phyloP scores from a whole-genome alignment of 163 green algal genomes.

The Prototheca wickerhamii region DNA sequence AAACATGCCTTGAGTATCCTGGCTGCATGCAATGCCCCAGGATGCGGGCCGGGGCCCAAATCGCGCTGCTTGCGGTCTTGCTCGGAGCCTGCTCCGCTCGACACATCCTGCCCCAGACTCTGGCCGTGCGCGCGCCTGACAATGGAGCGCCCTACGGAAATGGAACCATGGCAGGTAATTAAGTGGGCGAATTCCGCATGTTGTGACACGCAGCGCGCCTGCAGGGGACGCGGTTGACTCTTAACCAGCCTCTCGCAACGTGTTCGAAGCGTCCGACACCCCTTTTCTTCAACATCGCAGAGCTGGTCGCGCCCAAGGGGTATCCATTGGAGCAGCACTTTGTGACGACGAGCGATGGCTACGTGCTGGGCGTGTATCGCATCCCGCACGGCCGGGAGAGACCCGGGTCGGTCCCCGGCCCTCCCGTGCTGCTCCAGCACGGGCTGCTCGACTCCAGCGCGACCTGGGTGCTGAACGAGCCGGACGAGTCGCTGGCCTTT shows the following conservation, averaged over 20 bases:
- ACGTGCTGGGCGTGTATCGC: slow-evolving; percentile 60
- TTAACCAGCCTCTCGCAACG: neutral
- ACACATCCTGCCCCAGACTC: neutral
- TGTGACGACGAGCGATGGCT: slow-evolving; percentile 77
- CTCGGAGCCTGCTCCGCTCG: neutral
- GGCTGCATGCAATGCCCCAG: neutral
- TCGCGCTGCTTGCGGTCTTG: neutral
- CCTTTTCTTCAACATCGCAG: slow-evolving; percentile 2
- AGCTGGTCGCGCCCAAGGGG: slow-evolving; percentile 13
- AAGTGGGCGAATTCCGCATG: no score
- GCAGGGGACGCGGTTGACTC: neutral
- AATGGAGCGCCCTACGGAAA: neutral
- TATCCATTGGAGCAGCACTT: slow-evolving; percentile 74
- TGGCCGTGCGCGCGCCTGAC: neutral
- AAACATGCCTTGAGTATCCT: neutral
- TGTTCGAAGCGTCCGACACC: neutral
- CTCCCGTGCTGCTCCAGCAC: slow-evolving; percentile 78
- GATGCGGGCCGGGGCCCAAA: neutral
- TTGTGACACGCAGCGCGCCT: no score
- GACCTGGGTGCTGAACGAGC: slow-evolving; percentile 52
- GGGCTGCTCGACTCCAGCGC: slow-evolving; percentile 61
- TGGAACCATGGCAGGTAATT: neutral
- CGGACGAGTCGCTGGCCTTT: slow-evolving; percentile 74
- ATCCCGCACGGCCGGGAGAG: slow-evolving; percentile 39
- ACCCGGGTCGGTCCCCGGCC: slow-evolving; percentile 13